Base-by-base conservation (phyloP, 768 basidiomycete genomes). In the Hemileccinum rubropunctum region DNA sequence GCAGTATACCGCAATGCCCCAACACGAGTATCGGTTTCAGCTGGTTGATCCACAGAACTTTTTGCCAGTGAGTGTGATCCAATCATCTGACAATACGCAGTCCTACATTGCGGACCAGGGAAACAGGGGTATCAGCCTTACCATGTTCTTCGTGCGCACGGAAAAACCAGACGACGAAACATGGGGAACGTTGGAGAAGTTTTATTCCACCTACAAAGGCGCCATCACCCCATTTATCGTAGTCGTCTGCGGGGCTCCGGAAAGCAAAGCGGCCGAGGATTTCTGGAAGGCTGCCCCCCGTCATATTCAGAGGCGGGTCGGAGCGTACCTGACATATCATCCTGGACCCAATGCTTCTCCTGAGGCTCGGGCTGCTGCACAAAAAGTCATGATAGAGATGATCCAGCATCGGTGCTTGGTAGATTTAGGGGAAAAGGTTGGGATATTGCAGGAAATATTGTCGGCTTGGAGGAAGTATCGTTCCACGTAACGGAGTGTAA, bases 401-500 rank as follows among this genome's bases (percentile, higher is more conserved):
- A 50, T 58, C 17, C 50, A 36, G 32, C 43, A 54, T 33, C 44
- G 39, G 17, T 58, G 55, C 30, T 44, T 51, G 50, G 50, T 47
- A 18, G 50, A 58, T 50, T 44, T 62, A 30, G 57, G 53, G 21
- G 56, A 48, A 38, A 60, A 20, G 33, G 55, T 49, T 12, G 59
- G 54, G 28, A 33, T 56, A 27, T 10, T 59, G n/a, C 53, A 34
- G 18, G 42, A 47, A 38, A 57, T 63, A 21, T 40, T 60, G 13
- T 51, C 61, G 0, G 34, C 47, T 38, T 61, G 57, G 53, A 59
- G 42, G 36, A 59, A 20, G 32, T 59, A 62, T 34, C 60, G 60
- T 12, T 58, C 57, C 20, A 20, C 50, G 45, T n/a, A 39, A 18
- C 7, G 39, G 18, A 14, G 36, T 12, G 18, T 23, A 28, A 11